Evolutionary conservation across 257 asterid genomes (phyloP).

Genomic region (Anisodus tanguticus): DNA sequence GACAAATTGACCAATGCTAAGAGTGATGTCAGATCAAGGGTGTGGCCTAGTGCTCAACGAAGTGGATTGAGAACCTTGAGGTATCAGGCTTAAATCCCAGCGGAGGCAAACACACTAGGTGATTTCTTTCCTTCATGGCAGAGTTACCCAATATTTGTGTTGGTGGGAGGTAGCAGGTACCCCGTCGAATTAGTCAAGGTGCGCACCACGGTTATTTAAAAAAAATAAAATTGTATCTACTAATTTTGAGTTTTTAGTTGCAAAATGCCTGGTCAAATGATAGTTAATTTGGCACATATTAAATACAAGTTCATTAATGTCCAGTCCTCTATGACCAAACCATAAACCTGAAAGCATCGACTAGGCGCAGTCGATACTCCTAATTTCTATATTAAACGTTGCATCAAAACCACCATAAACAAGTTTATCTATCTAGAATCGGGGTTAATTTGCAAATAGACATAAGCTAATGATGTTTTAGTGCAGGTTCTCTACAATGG

Average conservation of each 20-base stretch:
- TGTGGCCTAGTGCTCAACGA: neutral
- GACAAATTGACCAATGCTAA: no score
- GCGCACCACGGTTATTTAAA: neutral
- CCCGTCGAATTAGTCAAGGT: neutral
- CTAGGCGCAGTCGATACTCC: neutral
- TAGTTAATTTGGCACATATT: neutral
- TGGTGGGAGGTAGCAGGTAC: neutral
- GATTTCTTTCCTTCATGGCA: neutral
- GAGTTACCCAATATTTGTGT: neutral
- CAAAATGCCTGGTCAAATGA: neutral
- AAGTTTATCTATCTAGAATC: conserved; percentile 6
- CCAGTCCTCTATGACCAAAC: neutral
- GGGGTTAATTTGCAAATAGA: neutral
- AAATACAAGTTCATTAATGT: neutral
- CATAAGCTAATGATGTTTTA: conserved; percentile 1
- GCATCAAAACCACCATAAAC: conserved; percentile 2
- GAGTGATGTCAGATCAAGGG: neutral
- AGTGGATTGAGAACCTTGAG: neutral
- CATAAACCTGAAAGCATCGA: conserved; percentile 14
- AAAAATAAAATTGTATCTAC: neutral
- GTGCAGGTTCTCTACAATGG: neutral
- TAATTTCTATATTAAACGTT: neutral
- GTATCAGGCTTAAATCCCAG: neutral
- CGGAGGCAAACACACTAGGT: neutral
- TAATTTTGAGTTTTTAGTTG: neutral